phyloP scores from a whole-genome alignment of 495 filamentous ascomycete species.

The Paragyromitra xinjiangensis region DNA sequence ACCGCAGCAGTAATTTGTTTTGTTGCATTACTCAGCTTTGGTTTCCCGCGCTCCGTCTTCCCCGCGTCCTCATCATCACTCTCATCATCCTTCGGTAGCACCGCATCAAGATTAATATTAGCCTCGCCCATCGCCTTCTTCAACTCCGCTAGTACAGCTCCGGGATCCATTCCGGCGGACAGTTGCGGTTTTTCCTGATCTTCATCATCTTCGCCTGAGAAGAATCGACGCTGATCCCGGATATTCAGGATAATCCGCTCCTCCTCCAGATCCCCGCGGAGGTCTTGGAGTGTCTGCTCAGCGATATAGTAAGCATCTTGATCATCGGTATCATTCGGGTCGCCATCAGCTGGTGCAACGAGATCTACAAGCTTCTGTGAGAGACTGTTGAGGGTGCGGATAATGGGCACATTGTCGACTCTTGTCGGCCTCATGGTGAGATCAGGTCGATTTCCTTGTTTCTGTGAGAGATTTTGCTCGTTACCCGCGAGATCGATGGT shows the following conservation, averaged over 20 bases:
- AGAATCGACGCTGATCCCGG: constrained; percentile 82
- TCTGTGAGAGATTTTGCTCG: constrained; percentile 89
- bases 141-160: constrained; percentile 70
- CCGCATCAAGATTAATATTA: constrained; percentile 68
- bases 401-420: constrained; percentile 75
- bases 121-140: constrained; percentile 69
- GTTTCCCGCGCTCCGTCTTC: constrained; percentile 62
- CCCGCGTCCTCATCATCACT: constrained; percentile 66
- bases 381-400: constrained; percentile 83
- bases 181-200: constrained; percentile 66
- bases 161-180: constrained; percentile 73
- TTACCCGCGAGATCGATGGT: constrained; percentile 93
- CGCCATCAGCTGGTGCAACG: constrained; percentile 76
- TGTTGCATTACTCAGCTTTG: constrained; percentile 59
- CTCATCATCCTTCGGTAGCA: constrained; percentile 72
- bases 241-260: constrained; percentile 84
- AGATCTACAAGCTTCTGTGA: constrained; percentile 91
- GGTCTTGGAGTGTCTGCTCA: constrained; percentile 79
- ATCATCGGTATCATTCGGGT: constrained; percentile 70
- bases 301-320: constrained; percentile 79
- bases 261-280: constrained; percentile 76
- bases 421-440: constrained; percentile 80
- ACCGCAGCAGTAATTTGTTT: constrained; percentile 63
- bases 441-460: constrained; percentile 83
- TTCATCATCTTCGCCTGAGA: constrained; percentile 66